Evolutionary conservation across 2,329 filamentous ascomycete genomes (phyloP), one percentile per base, ranked within the genome.

Genomic region (Fusarium acutatum): DNA sequence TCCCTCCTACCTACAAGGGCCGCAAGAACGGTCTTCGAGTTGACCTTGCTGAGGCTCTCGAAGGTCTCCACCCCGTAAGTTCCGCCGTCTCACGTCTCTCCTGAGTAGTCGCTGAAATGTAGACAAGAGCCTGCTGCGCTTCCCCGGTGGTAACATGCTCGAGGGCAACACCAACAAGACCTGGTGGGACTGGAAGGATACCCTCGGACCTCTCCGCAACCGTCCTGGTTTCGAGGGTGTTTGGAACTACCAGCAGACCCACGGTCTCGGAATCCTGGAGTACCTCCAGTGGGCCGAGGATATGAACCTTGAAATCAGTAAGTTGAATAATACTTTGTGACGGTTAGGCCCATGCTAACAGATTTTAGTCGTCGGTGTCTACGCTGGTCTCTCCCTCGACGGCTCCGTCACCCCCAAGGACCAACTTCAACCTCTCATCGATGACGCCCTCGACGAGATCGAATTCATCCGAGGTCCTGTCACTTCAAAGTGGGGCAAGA

Each of bases 71-170:
- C 58, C 86, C 87, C 0, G 84, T 86, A 77, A 78, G 82, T 64
- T 7, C n/a, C 2, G 24, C 11, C 6, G 0, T 12, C 3, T 28
- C 10, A 6, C 1, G 4, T 20, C 1, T 8, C 6, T 9, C 2
- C 0, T 2, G 5, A 30, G 0, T 7, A 40, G 3, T 18, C 9
- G 30, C 35, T 43, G 12, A 53, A 28, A 43, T 13, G 2, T 2
- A 24, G 7, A 5, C 52, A 34, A 82, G 81, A 86, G 85, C n/a
- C 87, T 92, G 73, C 84, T 93, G 49, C 86, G 91, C 22, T 88
- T 92, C 65, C 91, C 91, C 0, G 91, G 91, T 11, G 91, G 90
- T 14, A 91, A 91, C 77, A 91, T 90, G 82, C 80, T 92, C 5
- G 86, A 88, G 75, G 86, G 86, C 1, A 76, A 80, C 52, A 83